Conservation (phyloP, 2,329 filamentous ascomycete species). For the Tetracladium maxilliforme region DNA sequence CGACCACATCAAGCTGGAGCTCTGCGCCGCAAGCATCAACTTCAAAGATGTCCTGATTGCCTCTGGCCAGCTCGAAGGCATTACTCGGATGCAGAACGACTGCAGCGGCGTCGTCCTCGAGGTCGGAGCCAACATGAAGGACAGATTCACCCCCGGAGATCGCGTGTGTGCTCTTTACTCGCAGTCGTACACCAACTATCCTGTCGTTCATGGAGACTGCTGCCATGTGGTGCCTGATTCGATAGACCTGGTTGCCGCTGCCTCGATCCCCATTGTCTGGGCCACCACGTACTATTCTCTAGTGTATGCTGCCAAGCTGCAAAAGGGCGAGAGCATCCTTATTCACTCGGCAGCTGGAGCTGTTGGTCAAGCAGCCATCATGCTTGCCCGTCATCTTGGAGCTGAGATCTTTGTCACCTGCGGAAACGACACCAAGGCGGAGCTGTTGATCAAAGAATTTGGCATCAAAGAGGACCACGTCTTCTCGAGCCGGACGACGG, state of each 20-base stretch:
- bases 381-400: constrained; percentile 11
- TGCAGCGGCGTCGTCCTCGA: constrained; percentile 7
- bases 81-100: constrained; percentile 5
- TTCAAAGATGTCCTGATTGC: constrained; percentile 5
- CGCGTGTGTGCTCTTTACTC: constrained; percentile 1
- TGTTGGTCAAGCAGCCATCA: constrained; percentile 7
- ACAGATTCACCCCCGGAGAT: constrained; percentile 6
- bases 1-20: constrained; percentile 8
- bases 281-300: constrained; percentile 10
- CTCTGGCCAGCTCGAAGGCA: constrained; percentile 5
- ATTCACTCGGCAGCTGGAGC: constrained; percentile 7
- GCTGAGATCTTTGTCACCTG: constrained; percentile 14
- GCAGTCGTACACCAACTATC: neutral
- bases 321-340: constrained; percentile 4
- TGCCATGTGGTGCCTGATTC: constrained; percentile 1
- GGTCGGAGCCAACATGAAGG: constrained; percentile 5
- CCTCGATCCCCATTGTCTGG: constrained; percentile 8
- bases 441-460: constrained; percentile 10
- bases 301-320: constrained; percentile 4
- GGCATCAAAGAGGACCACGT: constrained; percentile 14
- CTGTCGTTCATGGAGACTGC: neutral
- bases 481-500: constrained; percentile 14
- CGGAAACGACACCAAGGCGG: constrained; percentile 11
- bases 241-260: constrained; percentile 8
- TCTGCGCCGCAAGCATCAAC: constrained; percentile 8